Percentiles rank a stretch among this genome's conserved stretches.
Conservation (phyloP, 83 land plant species). For the Picea abies region DNA sequence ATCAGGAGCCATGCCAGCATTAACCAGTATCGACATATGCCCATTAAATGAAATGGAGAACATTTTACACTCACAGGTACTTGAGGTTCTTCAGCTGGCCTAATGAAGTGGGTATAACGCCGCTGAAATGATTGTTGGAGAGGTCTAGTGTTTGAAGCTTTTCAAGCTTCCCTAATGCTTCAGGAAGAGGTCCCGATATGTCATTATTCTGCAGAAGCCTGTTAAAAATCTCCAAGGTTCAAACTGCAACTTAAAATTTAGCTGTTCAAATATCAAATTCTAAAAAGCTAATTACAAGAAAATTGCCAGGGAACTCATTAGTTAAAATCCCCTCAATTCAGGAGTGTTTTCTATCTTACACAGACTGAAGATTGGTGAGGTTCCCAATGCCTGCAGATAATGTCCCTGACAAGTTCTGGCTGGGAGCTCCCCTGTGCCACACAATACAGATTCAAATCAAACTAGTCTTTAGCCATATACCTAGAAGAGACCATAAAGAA, state of each 20-base stretch:
- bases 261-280: not conserved
- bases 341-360: constrained; percentile 19
- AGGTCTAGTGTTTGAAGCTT: constrained; percentile 36
- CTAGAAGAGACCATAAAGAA: not conserved
- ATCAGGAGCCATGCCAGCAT: not conserved
- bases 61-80: constrained; percentile 46
- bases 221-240: constrained; percentile 2
- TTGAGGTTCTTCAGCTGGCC: constrained; percentile 46
- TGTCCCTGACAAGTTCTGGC: constrained; percentile 41
- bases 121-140: constrained; percentile 52
- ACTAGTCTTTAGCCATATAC: too few species aligned
- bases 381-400: constrained; percentile 38
- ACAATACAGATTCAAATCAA: not conserved
- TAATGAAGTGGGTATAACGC: constrained; percentile 44
- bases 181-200: constrained; percentile 52
- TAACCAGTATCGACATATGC: not conserved
- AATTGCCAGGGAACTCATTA: not conserved
- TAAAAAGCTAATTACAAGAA: not conserved
- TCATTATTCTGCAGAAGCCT: constrained; percentile 79
- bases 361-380: constrained; percentile 42
- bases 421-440: constrained; percentile 40
- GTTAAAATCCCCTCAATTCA: not conserved
- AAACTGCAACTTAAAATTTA: not conserved
- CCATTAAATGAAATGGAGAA: not conserved
- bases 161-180: too few species aligned